Conservation (phyloP, 202 grass and related monocot genomes). For the Setaria italica region DNA sequence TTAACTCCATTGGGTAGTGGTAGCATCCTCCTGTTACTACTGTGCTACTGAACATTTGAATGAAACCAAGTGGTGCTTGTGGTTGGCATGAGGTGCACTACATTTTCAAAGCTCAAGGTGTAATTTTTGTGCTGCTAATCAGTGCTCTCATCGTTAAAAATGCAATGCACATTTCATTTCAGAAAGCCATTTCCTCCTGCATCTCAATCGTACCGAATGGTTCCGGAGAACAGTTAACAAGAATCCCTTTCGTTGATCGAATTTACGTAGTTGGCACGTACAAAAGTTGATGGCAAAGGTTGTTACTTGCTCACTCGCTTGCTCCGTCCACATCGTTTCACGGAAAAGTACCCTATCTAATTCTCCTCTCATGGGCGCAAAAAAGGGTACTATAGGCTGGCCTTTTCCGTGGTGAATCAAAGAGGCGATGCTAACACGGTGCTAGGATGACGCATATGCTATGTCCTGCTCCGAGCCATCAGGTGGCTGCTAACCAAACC, state of each 20-base stretch:
- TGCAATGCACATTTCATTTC: neutral
- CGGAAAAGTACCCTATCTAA: neutral
- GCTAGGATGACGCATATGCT: too few species aligned
- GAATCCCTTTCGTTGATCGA: neutral
- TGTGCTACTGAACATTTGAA: too few species aligned
- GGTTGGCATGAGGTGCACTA: neutral
- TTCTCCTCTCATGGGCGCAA: neutral
- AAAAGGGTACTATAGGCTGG: too few species aligned
- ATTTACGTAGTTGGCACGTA: neutral
- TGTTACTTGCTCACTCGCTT: neutral
- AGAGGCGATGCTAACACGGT: too few species aligned
- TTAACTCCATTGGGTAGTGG: neutral
- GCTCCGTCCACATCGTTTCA: neutral
- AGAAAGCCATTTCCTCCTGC: neutral
- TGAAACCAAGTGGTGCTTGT: neutral
- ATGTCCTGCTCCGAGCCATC: too few species aligned
- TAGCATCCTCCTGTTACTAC: neutral
- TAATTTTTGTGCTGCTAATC: neutral
- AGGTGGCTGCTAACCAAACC: too few species aligned
- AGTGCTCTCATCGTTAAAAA: too few species aligned
- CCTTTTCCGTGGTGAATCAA: too few species aligned
- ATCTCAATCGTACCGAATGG: neutral
- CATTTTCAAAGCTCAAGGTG: neutral
- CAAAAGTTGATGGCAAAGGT: too few species aligned
- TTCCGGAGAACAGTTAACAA: neutral